Percentiles rank a stretch among this genome's conserved stretches.
These are phyloP conservation scores for Ceriops zippeliana DNA, from an alignment of 345 rosid species.

Conservation along the genomic window DNA sequence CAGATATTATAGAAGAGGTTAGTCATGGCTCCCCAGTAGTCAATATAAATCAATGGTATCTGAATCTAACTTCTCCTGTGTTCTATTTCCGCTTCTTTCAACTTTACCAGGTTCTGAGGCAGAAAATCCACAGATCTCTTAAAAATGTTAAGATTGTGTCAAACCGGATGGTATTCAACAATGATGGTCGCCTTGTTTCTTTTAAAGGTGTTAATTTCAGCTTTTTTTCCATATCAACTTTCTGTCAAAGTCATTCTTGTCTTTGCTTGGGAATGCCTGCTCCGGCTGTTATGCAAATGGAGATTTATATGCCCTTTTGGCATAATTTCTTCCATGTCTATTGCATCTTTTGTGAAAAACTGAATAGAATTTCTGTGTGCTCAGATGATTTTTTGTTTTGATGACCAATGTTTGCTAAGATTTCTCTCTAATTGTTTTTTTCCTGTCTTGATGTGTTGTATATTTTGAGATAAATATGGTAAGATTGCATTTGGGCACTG, in stretches of 20 bases:
- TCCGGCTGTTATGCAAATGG: neutral
- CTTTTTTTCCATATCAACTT: neutral
- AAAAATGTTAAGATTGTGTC: slow-evolving; percentile 76
- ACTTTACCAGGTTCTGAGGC: slow-evolving; percentile 66
- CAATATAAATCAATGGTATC: slow-evolving; percentile 3
- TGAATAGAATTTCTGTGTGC: neutral
- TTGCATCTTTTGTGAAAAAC: neutral
- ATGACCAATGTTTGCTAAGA: neutral
- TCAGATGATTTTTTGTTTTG: neutral
- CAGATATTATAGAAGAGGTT: slow-evolving; percentile 95
- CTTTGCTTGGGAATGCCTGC: slow-evolving; percentile 1
- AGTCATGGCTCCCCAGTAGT: slow-evolving; percentile 4
- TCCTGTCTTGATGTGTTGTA: neutral
- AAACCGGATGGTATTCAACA: slow-evolving; percentile 68
- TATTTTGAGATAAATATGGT: neutral
- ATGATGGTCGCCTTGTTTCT: slow-evolving; percentile 55
- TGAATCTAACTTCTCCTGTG: neutral
- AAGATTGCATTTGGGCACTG: neutral
- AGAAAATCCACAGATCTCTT: slow-evolving; percentile 67
- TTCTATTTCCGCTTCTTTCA: slow-evolving; percentile 8
- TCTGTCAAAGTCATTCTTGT: neutral
- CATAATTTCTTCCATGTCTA: neutral
- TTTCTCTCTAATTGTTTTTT: neutral
- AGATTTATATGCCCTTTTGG: neutral
- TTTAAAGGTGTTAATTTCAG: slow-evolving; percentile 58